Evolutionary conservation across 306 rosid genomes (phyloP), one percentile per base, ranked within the genome.

Genomic region (Dryas octopetala): DNA sequence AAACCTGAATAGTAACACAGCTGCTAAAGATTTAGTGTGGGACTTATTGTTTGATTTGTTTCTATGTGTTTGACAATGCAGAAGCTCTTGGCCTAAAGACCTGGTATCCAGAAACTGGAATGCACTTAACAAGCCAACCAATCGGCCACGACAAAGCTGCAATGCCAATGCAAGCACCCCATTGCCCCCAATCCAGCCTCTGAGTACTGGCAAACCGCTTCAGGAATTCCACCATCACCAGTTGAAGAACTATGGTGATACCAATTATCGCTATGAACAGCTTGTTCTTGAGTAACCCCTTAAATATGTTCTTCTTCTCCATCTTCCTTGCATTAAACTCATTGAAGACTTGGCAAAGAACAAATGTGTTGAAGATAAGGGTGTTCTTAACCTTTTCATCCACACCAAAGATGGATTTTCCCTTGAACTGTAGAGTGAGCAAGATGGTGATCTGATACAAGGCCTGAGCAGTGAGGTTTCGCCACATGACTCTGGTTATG

Each of bases 81-180:
- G 74, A 45, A 41, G 51, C 17, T 19, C 44, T 26, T 14, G 5
- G 47, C 53, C 23, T 38, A 41, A 43, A 14, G 12, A 48, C 54
- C 54, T 57, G 14, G 19, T 43, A 55, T 41, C 13, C 45, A 19
- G 78, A 45, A 51, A 74, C 70, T 3, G 78, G 77, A 47, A 74
- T 62, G 48, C 59, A 74, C 77, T 74, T 74, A 65, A 74, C 77
- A 16, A 74, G 61, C 77, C 77, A 74, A 32, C 69, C 77, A 12
- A 74, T 62, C 2, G 77, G 77, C 77, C 77, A 74, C 14, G 77
- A 61, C 32, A 74, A 15, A 15, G 61, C 70, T 14, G 69, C 77
- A 62, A 74, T 59, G 32, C 69, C 77, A 26, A 74, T 74, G 32
- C 77, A 60, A 7, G 68, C 70, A 8, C 62, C 62, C 78, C 78